Evolutionary conservation across 169 alveolate genomes (phyloP).

Genomic region (Plasmodium falciparum): DNA sequence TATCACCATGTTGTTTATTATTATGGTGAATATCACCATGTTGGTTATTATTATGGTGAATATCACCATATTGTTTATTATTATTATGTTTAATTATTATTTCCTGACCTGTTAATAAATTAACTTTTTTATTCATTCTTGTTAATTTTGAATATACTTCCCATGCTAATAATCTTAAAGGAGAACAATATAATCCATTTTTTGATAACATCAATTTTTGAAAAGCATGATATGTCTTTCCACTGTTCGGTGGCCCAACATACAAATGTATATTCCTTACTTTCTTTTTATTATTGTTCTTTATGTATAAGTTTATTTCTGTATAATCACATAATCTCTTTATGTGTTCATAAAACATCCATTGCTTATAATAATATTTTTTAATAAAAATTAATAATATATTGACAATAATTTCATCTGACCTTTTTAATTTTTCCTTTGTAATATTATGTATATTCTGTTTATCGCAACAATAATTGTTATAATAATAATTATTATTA

Average conservation of each 20-base stretch:
- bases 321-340: slow-evolving; percentile 44
- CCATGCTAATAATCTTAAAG: slow-evolving; percentile 94
- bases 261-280: slow-evolving; percentile 87
- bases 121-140: slow-evolving; percentile 82
- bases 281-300: slow-evolving; percentile 64
- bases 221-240: slow-evolving; percentile 93
- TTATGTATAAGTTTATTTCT: slow-evolving; percentile 30
- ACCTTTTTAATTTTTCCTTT: not conserved
- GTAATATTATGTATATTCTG: not conserved
- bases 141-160: slow-evolving; percentile 89
- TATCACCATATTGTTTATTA: too few species aligned
- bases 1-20: too few species aligned
- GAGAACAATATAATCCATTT: slow-evolving; percentile 93
- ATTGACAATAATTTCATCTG: slow-evolving; percentile 7
- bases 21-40: too few species aligned
- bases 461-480: not conserved
- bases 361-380: slow-evolving; percentile 48
- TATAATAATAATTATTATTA: not conserved
- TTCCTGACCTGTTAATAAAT: slow-evolving; percentile 94
- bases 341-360: slow-evolving; percentile 70
- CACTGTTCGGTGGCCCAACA: slow-evolving; percentile 96
- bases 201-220: slow-evolving; percentile 84
- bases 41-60: too few species aligned
- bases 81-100: slow-evolving; percentile 18
- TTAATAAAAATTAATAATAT: slow-evolving; percentile 46